Conservation (phyloP, 495 filamentous ascomycete species). For the Schizothecium vesticola region DNA sequence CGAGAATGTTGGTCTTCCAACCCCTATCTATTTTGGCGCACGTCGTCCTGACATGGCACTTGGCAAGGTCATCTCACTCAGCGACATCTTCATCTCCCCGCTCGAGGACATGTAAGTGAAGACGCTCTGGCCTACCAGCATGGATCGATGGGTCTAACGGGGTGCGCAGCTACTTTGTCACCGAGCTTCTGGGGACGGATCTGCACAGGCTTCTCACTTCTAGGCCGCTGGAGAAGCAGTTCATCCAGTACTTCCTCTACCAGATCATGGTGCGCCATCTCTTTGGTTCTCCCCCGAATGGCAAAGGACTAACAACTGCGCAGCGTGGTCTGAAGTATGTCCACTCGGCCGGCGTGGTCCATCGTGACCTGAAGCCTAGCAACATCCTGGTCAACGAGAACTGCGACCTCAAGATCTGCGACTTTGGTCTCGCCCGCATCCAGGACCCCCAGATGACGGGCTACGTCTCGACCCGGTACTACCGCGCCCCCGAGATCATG, state of each 20-base stretch:
- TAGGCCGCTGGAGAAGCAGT: constrained; percentile 94
- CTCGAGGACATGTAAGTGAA: constrained; percentile 88
- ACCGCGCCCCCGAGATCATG: constrained; percentile 98
- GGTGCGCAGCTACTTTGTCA: constrained; percentile 81
- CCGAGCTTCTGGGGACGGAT: constrained; percentile 94
- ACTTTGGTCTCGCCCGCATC: constrained; percentile 94
- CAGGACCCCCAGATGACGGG: constrained; percentile 99
- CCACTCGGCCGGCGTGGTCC: constrained; percentile 95
- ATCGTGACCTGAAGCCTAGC: constrained; percentile 94
- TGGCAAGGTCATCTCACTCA: constrained; percentile 91
- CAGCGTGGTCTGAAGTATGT: constrained; percentile 98
- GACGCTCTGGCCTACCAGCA: too few species aligned
- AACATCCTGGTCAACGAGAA: constrained; percentile 99
- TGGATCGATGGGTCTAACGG: constrained; percentile 23
- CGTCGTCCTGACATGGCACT: constrained; percentile 14
- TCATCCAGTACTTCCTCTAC: constrained; percentile 99
- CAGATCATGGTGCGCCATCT: constrained; percentile 79
- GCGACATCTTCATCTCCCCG: constrained; percentile 98
- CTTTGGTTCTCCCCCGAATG: too few species aligned
- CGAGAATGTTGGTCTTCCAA: constrained; percentile 69
- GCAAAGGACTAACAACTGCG: constrained; percentile 26
- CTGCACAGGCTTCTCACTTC: constrained; percentile 93
- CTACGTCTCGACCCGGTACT: constrained; percentile 98
- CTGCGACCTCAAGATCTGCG: constrained; percentile 98
- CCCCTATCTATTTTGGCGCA: background rate